Base-by-base conservation (phyloP, 352 stramenopile species). In the Poterioochromonas sp. region DNA sequence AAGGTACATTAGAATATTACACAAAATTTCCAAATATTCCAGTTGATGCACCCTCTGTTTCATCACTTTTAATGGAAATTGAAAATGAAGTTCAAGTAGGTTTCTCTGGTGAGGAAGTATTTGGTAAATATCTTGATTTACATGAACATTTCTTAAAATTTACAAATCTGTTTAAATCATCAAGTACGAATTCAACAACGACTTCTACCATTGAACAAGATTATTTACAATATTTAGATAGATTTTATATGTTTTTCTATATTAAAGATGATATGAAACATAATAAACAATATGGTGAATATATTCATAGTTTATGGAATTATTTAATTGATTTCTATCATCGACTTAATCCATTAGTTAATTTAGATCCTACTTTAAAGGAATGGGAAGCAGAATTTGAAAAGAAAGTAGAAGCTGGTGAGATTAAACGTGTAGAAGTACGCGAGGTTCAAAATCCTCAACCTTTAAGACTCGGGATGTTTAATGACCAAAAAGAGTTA, bases 121-220 rank as follows among this genome's bases (percentile, higher is more conserved):
- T 87, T 82, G 88, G 88, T 29, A 90, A 90, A 81, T 92, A 91
- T 84, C 53, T 91, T 0, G 87, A 91, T 82, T 82, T 92, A 43
- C 62, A 83, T 11, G 29, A 64, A 18, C 60, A 87, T n/a, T 87
- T 89, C 73, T 79, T 86, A 58, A 39, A 80, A 26, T 83, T 79
- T 35, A 83, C 62, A 43, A 79, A 76, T 74, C 73, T 83, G 69
- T 77, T 49, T 2, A 43, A 39, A 26, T n/a, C 8, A 22, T 54
- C 68, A 32, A 18, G 5, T 20, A 5, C 43, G 5, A 62, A 62
- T 62, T 34, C 15, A 34, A 8, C 15, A 32, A 35, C 32, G 78
- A 32, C n/a, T 47, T n/a, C 63, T 49, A 80, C 26, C 32, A 47
- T 35, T 53, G 3, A 76, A 79, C 65, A 68, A 35, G 73, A 87